Evolutionary conservation across 1,139 yeast genomes (phyloP).

Genomic region (Pichia sp.): DNA sequence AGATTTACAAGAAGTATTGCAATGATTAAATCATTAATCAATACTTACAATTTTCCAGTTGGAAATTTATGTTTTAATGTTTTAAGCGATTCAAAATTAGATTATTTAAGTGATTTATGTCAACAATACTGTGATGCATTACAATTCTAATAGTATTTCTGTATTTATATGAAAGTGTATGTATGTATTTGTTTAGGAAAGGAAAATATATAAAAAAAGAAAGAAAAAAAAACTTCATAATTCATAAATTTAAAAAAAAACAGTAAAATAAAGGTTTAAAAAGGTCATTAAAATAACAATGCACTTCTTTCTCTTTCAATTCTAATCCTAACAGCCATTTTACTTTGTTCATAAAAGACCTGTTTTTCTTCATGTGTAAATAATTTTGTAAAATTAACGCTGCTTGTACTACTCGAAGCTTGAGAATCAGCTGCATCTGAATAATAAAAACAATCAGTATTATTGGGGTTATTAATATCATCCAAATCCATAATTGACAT

Average conservation of each 20-base stretch:
- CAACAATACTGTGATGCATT: slow-evolving; percentile 34
- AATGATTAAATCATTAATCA: slow-evolving; percentile 29
- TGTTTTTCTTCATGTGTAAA: slow-evolving; percentile 24
- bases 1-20: slow-evolving; percentile 29
- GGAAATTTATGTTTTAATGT: slow-evolving; percentile 33
- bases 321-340: slow-evolving; percentile 29
- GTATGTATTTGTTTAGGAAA: too few species aligned
- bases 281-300: background rate
- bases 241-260: background rate
- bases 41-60: slow-evolving; percentile 29
- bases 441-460: slow-evolving; percentile 9
- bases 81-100: slow-evolving; percentile 31
- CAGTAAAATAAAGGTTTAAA: background rate
- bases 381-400: slow-evolving; percentile 11
- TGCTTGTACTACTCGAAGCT: slow-evolving; percentile 17
- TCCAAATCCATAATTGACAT: slow-evolving; percentile 4
- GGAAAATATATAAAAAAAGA: background rate
- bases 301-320: slow-evolving; percentile 28
- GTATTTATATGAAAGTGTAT: background rate
- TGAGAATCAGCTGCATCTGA: slow-evolving; percentile 20
- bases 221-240: background rate
- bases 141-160: slow-evolving; percentile 29
- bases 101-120: slow-evolving; percentile 31
- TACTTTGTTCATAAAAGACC: slow-evolving; percentile 27
- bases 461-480: slow-evolving; percentile 3